Evolutionary conservation across 805 yeast genomes (phyloP), one percentile per base, ranked within the genome.

Genomic region (Saccharomyces eubayanus): DNA sequence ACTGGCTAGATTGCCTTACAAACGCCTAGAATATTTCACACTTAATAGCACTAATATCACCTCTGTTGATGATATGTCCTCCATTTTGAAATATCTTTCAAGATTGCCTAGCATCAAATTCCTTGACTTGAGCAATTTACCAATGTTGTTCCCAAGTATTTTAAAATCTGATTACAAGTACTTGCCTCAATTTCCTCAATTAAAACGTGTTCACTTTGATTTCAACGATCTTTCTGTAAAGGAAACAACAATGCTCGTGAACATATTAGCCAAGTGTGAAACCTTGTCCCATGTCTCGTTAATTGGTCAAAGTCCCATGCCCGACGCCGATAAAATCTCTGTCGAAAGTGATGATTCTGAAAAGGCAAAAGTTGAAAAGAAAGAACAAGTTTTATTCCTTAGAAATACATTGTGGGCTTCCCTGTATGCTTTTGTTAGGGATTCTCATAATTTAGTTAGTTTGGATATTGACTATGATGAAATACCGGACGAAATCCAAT

Each of bases 91-190:
- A 53, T 60, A 78, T 11, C 62, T 83, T 27, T 73, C 87, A 28
- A 76, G 72, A 53, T 66, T 84, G 30, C 84, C 85, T 21, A 72
- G 76, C 48, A 74, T 91, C 57, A 79, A 80, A 59, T 88, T 85
- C 62, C 72, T 91, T 55, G 97, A 91, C 66, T 65, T 91, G 52
- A 85, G 94, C 51, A 80, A 82, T 57, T 81, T 89, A 63, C 79
- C 84, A 20, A 75, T 75, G 47, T 68, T 90, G 6, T 87, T 89
- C 68, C 90, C 90, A 0, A 74, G 74, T 2, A 74, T 83, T 28
- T 72, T 81, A 54, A 77, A 79, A 10, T 79, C 78, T 55, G 72
- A 90, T 57, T 77, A 82, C 51, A 74, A 81, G 28, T 80, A 80
- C 57, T 67, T 91, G 41, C 96, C 96, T 11, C 69, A 83, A 46